Evolutionary conservation across 371 early-diverging fungal genomes (phyloP).

Genomic region (Encephalitozoon hellem): DNA sequence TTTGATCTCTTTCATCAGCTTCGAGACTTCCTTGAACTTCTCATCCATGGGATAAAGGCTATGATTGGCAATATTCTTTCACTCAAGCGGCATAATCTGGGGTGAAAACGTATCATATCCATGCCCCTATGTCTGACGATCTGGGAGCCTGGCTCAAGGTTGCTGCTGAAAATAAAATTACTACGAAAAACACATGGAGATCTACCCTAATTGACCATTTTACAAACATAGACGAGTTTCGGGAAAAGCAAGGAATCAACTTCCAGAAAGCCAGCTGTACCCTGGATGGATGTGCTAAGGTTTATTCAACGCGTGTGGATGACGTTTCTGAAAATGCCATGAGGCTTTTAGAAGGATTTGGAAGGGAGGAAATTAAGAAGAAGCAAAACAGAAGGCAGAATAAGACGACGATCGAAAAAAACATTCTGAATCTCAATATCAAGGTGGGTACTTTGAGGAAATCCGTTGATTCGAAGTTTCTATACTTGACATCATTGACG

Average conservation of each 20-base stretch:
- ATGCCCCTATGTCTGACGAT: conserved; percentile 34
- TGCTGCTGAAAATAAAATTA: conserved; percentile 70
- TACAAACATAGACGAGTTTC: conserved; percentile 78
- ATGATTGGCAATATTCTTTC: neutral
- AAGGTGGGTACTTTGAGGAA: neutral
- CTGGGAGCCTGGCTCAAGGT: conserved; percentile 53
- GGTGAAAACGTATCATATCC: neutral
- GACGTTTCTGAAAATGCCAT: conserved; percentile 87
- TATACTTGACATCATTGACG: neutral
- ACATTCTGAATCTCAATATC: conserved; percentile 29
- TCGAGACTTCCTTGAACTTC: conserved; percentile 2
- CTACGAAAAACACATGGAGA: conserved; percentile 86
- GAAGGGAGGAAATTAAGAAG: conserved; percentile 43
- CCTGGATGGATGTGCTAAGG: conserved; percentile 92
- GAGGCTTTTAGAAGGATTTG: conserved; percentile 64
- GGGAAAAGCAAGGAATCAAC: conserved; percentile 72
- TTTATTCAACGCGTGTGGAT: conserved; percentile 93
- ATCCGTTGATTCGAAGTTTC: conserved; percentile 33
- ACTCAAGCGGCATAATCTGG: neutral
- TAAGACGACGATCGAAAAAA: conserved; percentile 29
- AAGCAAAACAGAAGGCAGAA: conserved; percentile 5
- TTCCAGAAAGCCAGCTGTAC: conserved; percentile 97
- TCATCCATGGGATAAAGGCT: neutral
- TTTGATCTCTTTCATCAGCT: neutral
- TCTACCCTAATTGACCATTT: conserved; percentile 94